These are phyloP conservation scores for Piedraia hortae DNA, from an alignment of 2,329 filamentous ascomycete genomes.

Conservation along the genomic window DNA sequence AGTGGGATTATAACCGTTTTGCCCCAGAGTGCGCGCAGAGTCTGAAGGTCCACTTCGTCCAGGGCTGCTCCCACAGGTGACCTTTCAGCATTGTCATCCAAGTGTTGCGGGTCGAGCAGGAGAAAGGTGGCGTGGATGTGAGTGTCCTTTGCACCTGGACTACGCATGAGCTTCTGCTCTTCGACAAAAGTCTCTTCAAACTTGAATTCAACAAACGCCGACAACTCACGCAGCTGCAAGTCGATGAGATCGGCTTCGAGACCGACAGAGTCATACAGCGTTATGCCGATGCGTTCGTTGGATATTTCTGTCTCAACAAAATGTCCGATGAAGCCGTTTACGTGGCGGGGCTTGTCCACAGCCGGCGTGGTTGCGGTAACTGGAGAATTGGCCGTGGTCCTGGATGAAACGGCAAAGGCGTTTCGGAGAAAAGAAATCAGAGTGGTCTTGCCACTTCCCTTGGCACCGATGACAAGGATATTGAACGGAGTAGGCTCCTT, in stretches of 20 bases:
- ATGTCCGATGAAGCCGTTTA: constrained; percentile 40
- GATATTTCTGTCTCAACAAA: constrained; percentile 91
- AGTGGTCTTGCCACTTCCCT: constrained; percentile 76
- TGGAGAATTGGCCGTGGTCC: no score
- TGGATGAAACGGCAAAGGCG: constrained; percentile 51
- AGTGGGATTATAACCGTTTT: constrained; percentile 92
- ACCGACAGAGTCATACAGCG: constrained; percentile 87
- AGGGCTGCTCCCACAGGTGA: constrained; percentile 33
- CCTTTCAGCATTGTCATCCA: constrained; percentile 38
- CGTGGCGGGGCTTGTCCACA: constrained; percentile 32
- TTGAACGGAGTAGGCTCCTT: constrained; percentile 98
- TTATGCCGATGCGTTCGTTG: constrained; percentile 68
- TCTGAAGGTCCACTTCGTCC: constrained; percentile 69
- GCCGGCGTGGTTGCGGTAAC: no score
- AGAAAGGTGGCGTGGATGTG: constrained; percentile 94
- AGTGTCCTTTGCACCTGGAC: constrained; percentile 77
- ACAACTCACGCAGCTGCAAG: constrained; percentile 75
- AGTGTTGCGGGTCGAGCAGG: constrained; percentile 59
- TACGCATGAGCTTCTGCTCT: constrained; percentile 89
- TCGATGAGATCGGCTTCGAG: constrained; percentile 88
- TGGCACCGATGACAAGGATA: constrained; percentile 68
- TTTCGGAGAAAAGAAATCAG: constrained; percentile 89
- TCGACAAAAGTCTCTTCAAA: constrained; percentile 95
- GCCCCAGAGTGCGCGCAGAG: constrained; percentile 61
- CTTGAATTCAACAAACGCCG: constrained; percentile 81